phyloP scores from a whole-genome alignment of 306 rosid genomes.

The Vigna reflexopilosa region DNA sequence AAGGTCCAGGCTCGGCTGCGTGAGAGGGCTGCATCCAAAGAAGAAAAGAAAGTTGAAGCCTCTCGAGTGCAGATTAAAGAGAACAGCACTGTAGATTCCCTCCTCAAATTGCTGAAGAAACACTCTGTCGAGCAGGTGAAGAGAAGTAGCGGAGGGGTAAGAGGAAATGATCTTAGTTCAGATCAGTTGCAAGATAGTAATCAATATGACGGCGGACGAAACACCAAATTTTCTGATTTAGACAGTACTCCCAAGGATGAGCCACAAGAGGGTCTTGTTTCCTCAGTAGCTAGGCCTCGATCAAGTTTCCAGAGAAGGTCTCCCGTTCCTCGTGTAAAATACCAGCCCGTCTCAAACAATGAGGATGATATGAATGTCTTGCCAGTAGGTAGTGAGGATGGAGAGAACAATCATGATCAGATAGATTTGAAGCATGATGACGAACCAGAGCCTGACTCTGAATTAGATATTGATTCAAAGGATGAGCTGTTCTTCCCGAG shows the following conservation, averaged over 20 bases:
- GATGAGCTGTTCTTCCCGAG: slow-evolving; percentile 53
- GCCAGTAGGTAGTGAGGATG: slow-evolving; percentile 44
- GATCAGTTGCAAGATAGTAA: slow-evolving; percentile 62
- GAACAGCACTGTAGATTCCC: slow-evolving; percentile 83
- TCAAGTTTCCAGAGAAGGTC: slow-evolving; percentile 88
- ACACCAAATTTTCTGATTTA: slow-evolving; percentile 53
- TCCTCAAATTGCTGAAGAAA: slow-evolving; percentile 80
- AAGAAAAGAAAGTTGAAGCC: slow-evolving; percentile 77
- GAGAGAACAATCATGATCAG: slow-evolving; percentile 51
- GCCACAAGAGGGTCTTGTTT: slow-evolving; percentile 54
- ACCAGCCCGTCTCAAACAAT: slow-evolving; percentile 60
- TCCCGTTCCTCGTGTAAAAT: slow-evolving; percentile 77
- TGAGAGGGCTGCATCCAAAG: slow-evolving; percentile 78
- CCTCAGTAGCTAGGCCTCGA: slow-evolving; percentile 62
- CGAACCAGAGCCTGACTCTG: slow-evolving; percentile 46
- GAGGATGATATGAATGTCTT: slow-evolving; percentile 43
- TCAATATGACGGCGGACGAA: slow-evolving; percentile 52
- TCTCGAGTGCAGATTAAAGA: slow-evolving; percentile 67
- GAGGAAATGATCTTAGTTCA: slow-evolving; percentile 50
- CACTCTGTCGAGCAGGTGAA: slow-evolving; percentile 84
- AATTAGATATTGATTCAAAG: slow-evolving; percentile 53
- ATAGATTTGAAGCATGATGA: slow-evolving; percentile 50
- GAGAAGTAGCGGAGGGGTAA: slow-evolving; percentile 56
- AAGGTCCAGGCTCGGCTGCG: slow-evolving; percentile 93
- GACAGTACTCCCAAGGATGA: slow-evolving; percentile 57